A percentile compares a stretch with the other conserved stretches of the same genome.
Conservation (phyloP, 352 stramenopile species). For the Phytophthora citricola region DNA sequence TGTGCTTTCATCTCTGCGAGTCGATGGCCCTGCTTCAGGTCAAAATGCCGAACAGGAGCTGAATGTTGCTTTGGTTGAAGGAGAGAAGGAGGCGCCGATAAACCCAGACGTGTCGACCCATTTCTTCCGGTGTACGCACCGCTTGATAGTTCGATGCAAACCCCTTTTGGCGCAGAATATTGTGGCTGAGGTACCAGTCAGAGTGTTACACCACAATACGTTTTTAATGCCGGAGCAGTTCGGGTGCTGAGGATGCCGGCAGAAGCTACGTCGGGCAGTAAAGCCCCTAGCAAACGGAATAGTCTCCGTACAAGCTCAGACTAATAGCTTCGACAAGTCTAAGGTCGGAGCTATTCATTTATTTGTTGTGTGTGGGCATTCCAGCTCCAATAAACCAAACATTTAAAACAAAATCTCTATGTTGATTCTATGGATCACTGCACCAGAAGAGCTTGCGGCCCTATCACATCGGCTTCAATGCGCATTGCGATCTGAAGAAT, state of each 20-base stretch:
- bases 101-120: slow-evolving; percentile 32
- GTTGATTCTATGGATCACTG: slow-evolving; percentile 13
- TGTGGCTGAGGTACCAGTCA: slow-evolving; percentile 29
- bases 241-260: slow-evolving; percentile 22
- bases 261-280: slow-evolving; percentile 20
- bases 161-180: slow-evolving; percentile 30
- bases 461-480: slow-evolving; percentile 55
- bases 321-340: neutral
- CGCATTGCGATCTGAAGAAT: slow-evolving; percentile 64
- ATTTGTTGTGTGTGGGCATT: neutral
- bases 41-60: slow-evolving; percentile 19
- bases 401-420: neutral
- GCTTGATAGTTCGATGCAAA: slow-evolving; percentile 41
- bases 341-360: neutral
- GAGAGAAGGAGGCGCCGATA: slow-evolving; percentile 22
- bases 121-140: slow-evolving; percentile 42
- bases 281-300: slow-evolving; percentile 17
- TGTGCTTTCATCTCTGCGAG: slow-evolving; percentile 30
- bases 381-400: neutral
- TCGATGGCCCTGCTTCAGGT: slow-evolving; percentile 15
- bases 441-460: slow-evolving; percentile 42
- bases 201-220: slow-evolving; percentile 34
- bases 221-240: slow-evolving; percentile 8
- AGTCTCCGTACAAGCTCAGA: slow-evolving; percentile 10
- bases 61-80: slow-evolving; percentile 27